Percentiles rank a stretch among this genome's conserved stretches.
These are phyloP conservation scores for Botrytis galanthina DNA, from an alignment of 2,329 filamentous ascomycete species.

Conservation along the genomic window DNA sequence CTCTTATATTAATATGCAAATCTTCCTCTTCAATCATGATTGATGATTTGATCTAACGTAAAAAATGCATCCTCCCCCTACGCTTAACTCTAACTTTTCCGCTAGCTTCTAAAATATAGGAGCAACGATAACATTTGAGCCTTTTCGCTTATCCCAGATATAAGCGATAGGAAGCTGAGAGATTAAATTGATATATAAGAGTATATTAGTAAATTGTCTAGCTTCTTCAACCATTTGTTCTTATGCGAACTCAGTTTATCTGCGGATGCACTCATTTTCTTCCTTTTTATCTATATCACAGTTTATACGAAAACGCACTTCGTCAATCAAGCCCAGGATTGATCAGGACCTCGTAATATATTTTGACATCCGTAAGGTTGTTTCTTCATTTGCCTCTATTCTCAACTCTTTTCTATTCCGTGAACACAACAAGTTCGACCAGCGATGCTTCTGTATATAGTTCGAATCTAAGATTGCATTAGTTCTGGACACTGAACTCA, in stretches of 20 bases:
- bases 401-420: background rate
- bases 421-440: background rate
- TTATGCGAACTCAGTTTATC: background rate
- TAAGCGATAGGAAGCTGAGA: background rate
- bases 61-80: background rate
- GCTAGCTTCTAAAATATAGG: background rate
- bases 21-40: background rate
- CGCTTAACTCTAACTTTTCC: rapidly evolving
- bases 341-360: rapidly evolving
- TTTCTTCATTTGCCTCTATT: background rate
- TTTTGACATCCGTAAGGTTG: background rate
- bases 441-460: too few species aligned
- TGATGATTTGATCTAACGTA: background rate
- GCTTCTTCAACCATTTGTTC: background rate
- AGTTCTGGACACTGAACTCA: too few species aligned
- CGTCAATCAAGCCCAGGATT: rapidly evolving
- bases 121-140: rapidly evolving
- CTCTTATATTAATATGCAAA: background rate
- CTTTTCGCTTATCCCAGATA: background rate
- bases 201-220: background rate
- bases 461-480: rapidly evolving
- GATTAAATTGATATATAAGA: background rate
- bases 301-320: rapidly evolving
- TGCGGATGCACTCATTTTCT: background rate
- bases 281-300: too few species aligned